Base-by-base conservation (phyloP, 441 rosid species). In the Corymbia citriodora region DNA sequence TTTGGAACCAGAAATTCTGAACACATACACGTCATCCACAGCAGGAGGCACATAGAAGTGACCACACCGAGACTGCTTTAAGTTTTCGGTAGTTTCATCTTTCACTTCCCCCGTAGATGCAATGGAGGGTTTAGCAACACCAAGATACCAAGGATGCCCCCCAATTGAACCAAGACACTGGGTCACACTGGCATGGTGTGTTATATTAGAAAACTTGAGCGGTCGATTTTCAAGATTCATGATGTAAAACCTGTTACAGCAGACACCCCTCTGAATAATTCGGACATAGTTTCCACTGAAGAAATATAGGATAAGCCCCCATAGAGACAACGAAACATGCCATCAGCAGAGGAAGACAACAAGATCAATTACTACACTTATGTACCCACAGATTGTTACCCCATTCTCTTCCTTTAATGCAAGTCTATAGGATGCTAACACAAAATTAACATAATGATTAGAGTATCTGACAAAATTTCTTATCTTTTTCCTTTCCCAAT, bases 151-250 rank as follows among this genome's bases (percentile, higher is more conserved):
- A 36, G 89, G 96, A 18, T 92, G 95, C 48, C 96, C 98, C 23
- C 98, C 97, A 40, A 96, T 89, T 21, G 99, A 93, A 90, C 99
- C 99, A 21, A 98, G 95, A 94, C 99, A 96, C 92, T 97, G 98
- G 7, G 98, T 97, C 88, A 98, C 99, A 54, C 94, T 94, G 1
- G 99, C 98, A 89, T 97, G 99, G 90, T 97, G 99, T 1, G 97
- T 95, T 29, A 97, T 96, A 13, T 55, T 53, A 49, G 95, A 90
- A 89, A 96, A 96, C 91, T 90, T 87, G 29, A 94, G 94, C 1
- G 96, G 89, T 57, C 93, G 90, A 31, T 91, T 90, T 89, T 92
- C 45, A 10, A 97, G 91, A n/a, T 63, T 92, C 98, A 97, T 95
- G 5, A 95, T 93, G 89, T 97, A 95, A 55, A 97, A 95, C 91